Evolutionary conservation across 116 monocot species (phyloP), one percentile per base, ranked within the genome.

Genomic region (Zostera marina): DNA sequence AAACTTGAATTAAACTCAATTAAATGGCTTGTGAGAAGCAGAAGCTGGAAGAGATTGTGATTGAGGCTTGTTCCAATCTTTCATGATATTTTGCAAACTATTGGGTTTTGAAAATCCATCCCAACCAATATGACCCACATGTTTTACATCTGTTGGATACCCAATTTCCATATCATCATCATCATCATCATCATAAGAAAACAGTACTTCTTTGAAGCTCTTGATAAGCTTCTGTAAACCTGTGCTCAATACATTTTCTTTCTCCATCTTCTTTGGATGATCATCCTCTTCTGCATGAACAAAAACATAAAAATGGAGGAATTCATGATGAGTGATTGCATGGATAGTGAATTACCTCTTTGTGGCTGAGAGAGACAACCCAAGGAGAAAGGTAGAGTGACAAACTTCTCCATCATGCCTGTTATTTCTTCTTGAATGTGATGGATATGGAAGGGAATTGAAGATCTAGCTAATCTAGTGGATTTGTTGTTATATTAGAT

Each of bases 71-170:
- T 79, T 73, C 76, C 72, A 76, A 23, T 62, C 66, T 60, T 77
- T 74, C 52, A 74, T 67, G 47, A 53, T 46, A 42, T 40, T 22
- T 24, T 42, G 68, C 32, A 32, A 32, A 5, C 32, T 32, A 5
- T 32, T 32, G 32, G 32, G 32, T 32, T 32, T 32, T 62, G 68
- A 67, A 32, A 52, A 58, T 3, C 79, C 79, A 52, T 85, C 85
- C 76, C 72, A 79, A 7, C 85, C 91, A 21, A 91, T 79, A 68
- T 91, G 91, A 39, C 70, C 76, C 32, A 91, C 77, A 61, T 91
- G 91, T 58, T 79, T 66, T 43, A 91, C 91, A 67, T 85, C 77
- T 15, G 91, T 91, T 15, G 91, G 91, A 12, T 71, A 69, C 2
- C 91, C 85, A 44, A 91, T 91, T 72, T 66, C 77, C 76, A 90